These are phyloP conservation scores for Acacia concinna DNA, from an alignment of 331 rosid species.

Conservation along the genomic window DNA sequence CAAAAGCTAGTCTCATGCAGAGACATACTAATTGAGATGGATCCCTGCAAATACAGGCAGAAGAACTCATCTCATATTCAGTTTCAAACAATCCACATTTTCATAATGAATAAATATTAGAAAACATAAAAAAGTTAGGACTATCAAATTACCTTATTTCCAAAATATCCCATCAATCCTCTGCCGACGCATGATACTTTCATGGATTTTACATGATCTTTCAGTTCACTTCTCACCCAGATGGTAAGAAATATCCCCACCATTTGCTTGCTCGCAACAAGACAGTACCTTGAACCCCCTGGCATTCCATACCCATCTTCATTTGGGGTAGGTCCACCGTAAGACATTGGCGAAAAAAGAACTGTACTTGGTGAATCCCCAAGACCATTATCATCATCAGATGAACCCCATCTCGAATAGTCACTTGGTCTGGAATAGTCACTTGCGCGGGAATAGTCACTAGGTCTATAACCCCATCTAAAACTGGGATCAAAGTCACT, in stretches of 20 bases:
- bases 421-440: slow-evolving; percentile 87
- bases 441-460: slow-evolving; percentile 82
- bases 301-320: slow-evolving; percentile 85
- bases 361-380: slow-evolving; percentile 96
- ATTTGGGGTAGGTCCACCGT: slow-evolving; percentile 62
- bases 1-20: slow-evolving; percentile 94
- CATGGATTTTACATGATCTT: slow-evolving; percentile 89
- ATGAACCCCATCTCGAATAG: slow-evolving; percentile 93
- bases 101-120: neutral
- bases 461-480: slow-evolving; percentile 84
- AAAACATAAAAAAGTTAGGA: slow-evolving; percentile 4
- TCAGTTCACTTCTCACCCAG: slow-evolving; percentile 90
- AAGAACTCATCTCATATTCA: slow-evolving; percentile 22
- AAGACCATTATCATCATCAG: slow-evolving; percentile 88
- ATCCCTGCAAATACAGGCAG: slow-evolving; percentile 72
- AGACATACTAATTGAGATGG: slow-evolving; percentile 96
- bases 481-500: slow-evolving; percentile 76
- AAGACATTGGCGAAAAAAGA: slow-evolving; percentile 79
- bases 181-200: slow-evolving; percentile 95
- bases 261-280: slow-evolving; percentile 99
- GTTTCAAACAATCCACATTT: slow-evolving; percentile 21
- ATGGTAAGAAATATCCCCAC: slow-evolving; percentile 96
- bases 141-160: slow-evolving; percentile 75
- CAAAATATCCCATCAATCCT: slow-evolving; percentile 99
- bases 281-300: slow-evolving; percentile 85